Conservation (phyloP, 208 protist genomes). For the Herpetomonas muscarum region DNA sequence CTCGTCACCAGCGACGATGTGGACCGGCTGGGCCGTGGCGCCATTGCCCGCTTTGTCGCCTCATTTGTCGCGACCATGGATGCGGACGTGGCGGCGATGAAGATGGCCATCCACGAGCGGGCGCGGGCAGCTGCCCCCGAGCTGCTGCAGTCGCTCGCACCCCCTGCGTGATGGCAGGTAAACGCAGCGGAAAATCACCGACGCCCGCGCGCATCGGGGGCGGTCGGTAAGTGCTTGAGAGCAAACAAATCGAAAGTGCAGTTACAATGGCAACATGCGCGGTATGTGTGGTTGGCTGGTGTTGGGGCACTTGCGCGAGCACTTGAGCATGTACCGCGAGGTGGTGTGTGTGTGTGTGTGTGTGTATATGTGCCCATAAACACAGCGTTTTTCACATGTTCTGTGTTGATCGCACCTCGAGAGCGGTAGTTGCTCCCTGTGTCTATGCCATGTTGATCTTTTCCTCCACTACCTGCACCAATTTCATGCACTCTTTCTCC, state of each 20-base stretch:
- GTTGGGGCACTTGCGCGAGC: too few relatives aligned
- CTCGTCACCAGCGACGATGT: constrained; percentile 97
- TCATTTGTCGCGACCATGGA: constrained; percentile 95
- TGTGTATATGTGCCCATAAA: too few relatives aligned
- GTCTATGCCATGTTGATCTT: neutral
- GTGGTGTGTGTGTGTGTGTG: too few relatives aligned
- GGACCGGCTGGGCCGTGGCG: constrained; percentile 92
- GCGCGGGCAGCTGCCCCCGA: constrained; percentile 30
- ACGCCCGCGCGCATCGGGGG: too few relatives aligned
- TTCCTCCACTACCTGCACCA: neutral
- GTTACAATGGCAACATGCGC: neutral
- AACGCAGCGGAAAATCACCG: too few relatives aligned
- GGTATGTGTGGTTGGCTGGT: too few relatives aligned
- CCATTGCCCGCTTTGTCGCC: constrained; percentile 97
- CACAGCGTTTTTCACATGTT: too few relatives aligned
- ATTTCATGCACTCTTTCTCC: neutral
- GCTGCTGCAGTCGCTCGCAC: constrained; percentile 19
- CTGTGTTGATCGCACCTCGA: too few relatives aligned
- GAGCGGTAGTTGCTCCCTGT: neutral
- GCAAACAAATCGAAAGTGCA: neutral
- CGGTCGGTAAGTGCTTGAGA: neutral
- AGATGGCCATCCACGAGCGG: constrained; percentile 63
- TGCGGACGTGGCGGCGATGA: constrained; percentile 94
- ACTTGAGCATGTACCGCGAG: too few relatives aligned
- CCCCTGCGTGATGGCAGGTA: too few relatives aligned